Base-by-base conservation (phyloP, 176 grass and related monocot species). In the Lolium rigidum region DNA sequence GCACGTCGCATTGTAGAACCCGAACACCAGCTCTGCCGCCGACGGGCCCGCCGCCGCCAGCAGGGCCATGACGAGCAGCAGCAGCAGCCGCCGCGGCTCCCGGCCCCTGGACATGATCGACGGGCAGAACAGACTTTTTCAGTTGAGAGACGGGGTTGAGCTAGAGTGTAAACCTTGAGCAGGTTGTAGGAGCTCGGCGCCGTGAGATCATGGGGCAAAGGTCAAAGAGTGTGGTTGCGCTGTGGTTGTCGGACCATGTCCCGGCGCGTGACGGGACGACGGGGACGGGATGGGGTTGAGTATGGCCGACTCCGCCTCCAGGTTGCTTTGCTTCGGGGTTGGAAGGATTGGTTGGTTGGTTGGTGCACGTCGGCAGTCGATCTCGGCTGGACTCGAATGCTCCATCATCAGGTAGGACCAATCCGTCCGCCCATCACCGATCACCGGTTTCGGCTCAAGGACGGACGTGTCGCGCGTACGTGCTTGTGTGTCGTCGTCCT, bases 1-100 rank as follows among this genome's bases (percentile, higher is more conserved):
- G 77, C 91, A 92, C 76, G 78, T 74, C 69, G 18, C 58, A 1
- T 39, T 54, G 84, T 92, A 92, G 91, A 80, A 92, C 22, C 88
- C 88, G 11, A 87, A 70, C 76, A 47, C 52, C 61, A 88, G 85
- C 60, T 14, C 63, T 22, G 79, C 83, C 83, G 70, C 81, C 66
- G 37, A 47, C 46, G 9, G 46, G 0, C 18, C 46, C 17, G 64
- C 67, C 65, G 67, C 52, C 18, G 14, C 72, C 7, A 9, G 5
- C 68, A 20, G 20, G 51, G 28, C 67, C 67, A 83, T 35, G 22
- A 59, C 72, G 0, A 28, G 69, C 20, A 56, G 9, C 21, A 56
- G 9, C 21, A 13, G 81, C 51, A 15, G 51, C 58, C 0, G 4
- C 63, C 37, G 41, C 55, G 0, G 57, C 61, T 48, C 68, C 22